These are phyloP conservation scores for Aspergillus ochraceus DNA, from an alignment of 2,329 filamentous ascomycete genomes.

Conservation along the genomic window DNA sequence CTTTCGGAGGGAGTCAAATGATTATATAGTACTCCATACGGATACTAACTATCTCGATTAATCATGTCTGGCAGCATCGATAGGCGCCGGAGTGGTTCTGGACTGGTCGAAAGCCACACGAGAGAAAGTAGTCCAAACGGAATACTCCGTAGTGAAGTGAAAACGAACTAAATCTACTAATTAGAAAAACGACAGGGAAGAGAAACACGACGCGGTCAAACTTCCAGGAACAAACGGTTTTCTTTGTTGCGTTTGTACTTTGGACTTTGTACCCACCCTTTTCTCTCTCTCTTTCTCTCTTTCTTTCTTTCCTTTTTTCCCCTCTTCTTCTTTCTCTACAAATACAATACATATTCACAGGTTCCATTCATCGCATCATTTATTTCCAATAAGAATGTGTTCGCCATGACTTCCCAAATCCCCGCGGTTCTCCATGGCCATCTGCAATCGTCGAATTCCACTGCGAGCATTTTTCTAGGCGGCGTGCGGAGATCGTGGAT, in stretches of 20 bases:
- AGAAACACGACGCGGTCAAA: neutral
- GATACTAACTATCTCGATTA: too few species aligned
- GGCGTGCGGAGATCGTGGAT: slow-evolving; percentile 42
- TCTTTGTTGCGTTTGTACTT: neutral
- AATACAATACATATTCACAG: neutral
- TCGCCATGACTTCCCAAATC: slow-evolving; percentile 13
- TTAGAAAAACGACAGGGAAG: too few species aligned
- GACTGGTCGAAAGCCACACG: neutral
- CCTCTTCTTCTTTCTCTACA: slow-evolving; percentile 25
- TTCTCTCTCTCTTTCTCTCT: slow-evolving; percentile 4
- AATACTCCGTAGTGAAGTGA: neutral
- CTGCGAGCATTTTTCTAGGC: slow-evolving; percentile 42
- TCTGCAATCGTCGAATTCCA: slow-evolving; percentile 38
- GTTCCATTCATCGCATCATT: neutral
- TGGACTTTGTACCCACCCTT: neutral
- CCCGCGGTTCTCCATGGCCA: slow-evolving; percentile 15
- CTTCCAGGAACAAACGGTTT: neutral
- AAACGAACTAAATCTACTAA: neutral
- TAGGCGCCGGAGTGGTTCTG: neutral
- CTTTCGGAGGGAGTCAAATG: neutral
- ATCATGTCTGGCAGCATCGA: too few species aligned
- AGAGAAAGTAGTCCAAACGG: neutral
- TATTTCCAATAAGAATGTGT: slow-evolving; percentile 6
- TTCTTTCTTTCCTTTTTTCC: neutral
- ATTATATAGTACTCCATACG: too few species aligned